phyloP scores from a whole-genome alignment of 2,329 filamentous ascomycete genomes.

The Diplodia intermedia region DNA sequence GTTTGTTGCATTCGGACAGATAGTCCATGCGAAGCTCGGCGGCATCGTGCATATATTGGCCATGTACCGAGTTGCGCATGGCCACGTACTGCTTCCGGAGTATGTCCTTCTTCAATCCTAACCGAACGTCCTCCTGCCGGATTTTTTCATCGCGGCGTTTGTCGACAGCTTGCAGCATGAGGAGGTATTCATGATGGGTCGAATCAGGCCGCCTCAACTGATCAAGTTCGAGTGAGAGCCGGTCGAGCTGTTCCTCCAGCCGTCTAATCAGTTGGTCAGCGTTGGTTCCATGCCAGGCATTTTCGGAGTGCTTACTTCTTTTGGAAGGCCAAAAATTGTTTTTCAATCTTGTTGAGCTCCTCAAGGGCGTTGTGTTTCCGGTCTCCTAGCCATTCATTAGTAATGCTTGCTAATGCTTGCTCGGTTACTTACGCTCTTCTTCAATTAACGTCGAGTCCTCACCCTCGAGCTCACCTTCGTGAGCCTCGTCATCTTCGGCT shows the following conservation, averaged over 20 bases:
- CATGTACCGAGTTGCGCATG: slow-evolving; percentile 28
- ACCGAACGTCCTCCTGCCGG: slow-evolving; percentile 74
- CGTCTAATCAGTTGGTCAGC: slow-evolving; percentile 61
- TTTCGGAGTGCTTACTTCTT: slow-evolving; percentile 66
- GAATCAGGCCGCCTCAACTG: slow-evolving; percentile 65
- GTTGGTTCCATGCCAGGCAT: too few relatives aligned
- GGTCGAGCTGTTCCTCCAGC: slow-evolving; percentile 85
- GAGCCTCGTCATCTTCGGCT: slow-evolving; percentile 37
- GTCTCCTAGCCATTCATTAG: slow-evolving; percentile 60
- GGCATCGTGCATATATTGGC: slow-evolving; percentile 50
- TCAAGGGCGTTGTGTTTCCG: slow-evolving; percentile 78
- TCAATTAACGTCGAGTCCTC: slow-evolving; percentile 46
- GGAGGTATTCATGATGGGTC: slow-evolving; percentile 88
- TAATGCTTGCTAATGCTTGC: slow-evolving; percentile 27
- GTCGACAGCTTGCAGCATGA: slow-evolving; percentile 87
- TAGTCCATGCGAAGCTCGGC: slow-evolving; percentile 82
- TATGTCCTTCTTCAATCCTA: slow-evolving; percentile 75
- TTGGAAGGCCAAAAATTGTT: slow-evolving; percentile 84
- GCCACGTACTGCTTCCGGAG: slow-evolving; percentile 50
- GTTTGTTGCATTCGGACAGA: slow-evolving; percentile 80
- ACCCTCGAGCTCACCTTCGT: slow-evolving; percentile 54
- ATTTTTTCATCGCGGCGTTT: slow-evolving; percentile 82
- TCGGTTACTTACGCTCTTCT: slow-evolving; percentile 45
- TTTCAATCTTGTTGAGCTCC: slow-evolving; percentile 79
- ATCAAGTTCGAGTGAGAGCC: slow-evolving; percentile 73